phyloP scores from a whole-genome alignment of 306 rosid species.

The Luffa acutangula region DNA sequence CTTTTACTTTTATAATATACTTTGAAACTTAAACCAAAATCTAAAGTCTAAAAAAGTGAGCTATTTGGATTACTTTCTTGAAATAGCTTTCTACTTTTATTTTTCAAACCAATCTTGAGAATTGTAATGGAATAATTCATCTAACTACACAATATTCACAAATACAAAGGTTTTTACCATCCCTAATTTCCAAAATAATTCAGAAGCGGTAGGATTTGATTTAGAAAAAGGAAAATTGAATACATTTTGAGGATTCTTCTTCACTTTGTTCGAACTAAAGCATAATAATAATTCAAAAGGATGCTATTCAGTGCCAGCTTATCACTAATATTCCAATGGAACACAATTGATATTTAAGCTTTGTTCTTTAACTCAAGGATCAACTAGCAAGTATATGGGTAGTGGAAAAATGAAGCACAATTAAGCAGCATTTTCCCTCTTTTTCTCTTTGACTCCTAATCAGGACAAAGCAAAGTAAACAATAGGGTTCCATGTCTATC shows the following conservation, averaged over 20 bases:
- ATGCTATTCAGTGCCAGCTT: neutral
- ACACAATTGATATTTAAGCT: neutral
- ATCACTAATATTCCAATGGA: neutral
- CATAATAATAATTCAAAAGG: neutral
- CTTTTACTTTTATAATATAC: neutral
- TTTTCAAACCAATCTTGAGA: neutral
- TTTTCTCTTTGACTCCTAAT: neutral
- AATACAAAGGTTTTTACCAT: too few relatives aligned
- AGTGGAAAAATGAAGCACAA: neutral
- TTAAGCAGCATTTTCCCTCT: neutral
- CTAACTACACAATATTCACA: neutral
- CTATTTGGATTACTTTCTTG: neutral
- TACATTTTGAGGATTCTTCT: neutral
- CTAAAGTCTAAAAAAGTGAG: neutral
- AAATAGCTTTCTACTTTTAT: neutral
- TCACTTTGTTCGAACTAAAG: neutral
- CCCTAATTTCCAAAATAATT: too few relatives aligned
- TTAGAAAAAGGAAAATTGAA: neutral
- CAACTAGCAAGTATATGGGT: neutral
- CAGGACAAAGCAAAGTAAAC: conserved; percentile 13
- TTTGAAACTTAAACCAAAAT: neutral
- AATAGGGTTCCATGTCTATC: conserved; percentile 6
- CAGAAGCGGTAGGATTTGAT: too few relatives aligned
- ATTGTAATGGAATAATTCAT: too few relatives aligned
- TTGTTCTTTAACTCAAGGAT: neutral